These are phyloP conservation scores for Delitschia confertaspora DNA, from an alignment of 495 filamentous ascomycete species.

Conservation along the genomic window DNA sequence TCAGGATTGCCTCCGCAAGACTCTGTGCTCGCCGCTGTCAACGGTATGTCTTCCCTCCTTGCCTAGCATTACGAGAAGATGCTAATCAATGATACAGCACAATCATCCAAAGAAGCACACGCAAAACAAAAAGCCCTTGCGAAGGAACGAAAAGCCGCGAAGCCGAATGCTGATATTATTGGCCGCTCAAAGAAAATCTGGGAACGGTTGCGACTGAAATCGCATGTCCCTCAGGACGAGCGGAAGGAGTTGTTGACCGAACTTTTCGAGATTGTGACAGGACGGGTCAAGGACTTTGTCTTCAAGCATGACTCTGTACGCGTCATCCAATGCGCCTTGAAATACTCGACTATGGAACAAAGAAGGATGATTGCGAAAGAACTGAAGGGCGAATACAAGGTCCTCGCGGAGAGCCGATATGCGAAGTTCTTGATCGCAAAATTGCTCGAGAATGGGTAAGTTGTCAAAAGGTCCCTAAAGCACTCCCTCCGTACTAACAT, in stretches of 20 bases:
- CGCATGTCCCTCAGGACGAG: conserved; percentile 77
- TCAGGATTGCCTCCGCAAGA: no score
- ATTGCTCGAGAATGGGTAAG: conserved; percentile 70
- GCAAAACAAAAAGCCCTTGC: conserved; percentile 82
- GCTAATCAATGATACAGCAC: conserved; percentile 12
- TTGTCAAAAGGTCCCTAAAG: background rate
- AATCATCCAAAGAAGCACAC: conserved; percentile 71
- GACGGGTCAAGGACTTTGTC: conserved; percentile 84
- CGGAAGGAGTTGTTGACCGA: conserved; percentile 78
- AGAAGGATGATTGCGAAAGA: conserved; percentile 79
- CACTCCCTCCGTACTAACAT: conserved; percentile 4
- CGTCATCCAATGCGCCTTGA: conserved; percentile 90
- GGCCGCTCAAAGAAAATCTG: conserved; percentile 90
- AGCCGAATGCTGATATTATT: conserved; percentile 83
- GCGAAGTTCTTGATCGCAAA: conserved; percentile 96
- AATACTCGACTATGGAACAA: conserved; percentile 80
- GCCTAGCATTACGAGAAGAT: no score
- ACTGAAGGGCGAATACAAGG: conserved; percentile 73
- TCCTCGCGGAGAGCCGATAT: conserved; percentile 86
- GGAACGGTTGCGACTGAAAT: conserved; percentile 87
- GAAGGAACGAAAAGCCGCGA: conserved; percentile 81
- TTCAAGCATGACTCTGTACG: conserved; percentile 97
- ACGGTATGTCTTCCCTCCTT: conserved; percentile 7
- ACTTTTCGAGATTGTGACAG: conserved; percentile 82
- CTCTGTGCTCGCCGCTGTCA: conserved; percentile 5